These are phyloP conservation scores for Zoysia japonica DNA, from an alignment of 176 grass and related monocot species.

Conservation along the genomic window DNA sequence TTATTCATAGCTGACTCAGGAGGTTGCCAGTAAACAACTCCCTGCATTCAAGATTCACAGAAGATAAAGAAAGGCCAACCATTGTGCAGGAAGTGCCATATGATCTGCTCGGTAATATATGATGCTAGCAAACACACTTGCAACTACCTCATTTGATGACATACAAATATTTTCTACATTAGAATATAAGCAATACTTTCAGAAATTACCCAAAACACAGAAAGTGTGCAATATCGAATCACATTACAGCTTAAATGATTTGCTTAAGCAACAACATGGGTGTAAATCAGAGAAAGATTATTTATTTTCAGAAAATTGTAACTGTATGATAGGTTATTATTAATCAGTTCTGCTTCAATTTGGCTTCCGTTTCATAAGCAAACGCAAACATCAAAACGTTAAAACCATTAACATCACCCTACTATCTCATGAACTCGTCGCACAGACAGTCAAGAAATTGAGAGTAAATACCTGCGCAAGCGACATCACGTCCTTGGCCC, in stretches of 20 bases:
- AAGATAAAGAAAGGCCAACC: not conserved
- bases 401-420: not conserved
- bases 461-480: conserved; percentile 72
- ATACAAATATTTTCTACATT: not conserved
- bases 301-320: not conserved
- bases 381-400: not conserved
- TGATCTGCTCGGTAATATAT: not conserved
- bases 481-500: conserved; percentile 63
- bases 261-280: not conserved
- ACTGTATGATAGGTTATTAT: not conserved
- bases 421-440: not conserved
- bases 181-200: not conserved
- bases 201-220: not conserved
- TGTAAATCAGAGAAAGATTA: too few species aligned
- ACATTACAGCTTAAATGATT: not conserved
- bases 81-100: conserved; percentile 3
- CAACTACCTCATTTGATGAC: not conserved
- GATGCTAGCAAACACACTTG: not conserved
- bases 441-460: conserved; percentile 12
- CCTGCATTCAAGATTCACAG: conserved; percentile 47
- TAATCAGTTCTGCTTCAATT: not conserved
- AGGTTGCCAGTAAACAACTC: conserved; percentile 97
- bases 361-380: not conserved
- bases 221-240: not conserved
- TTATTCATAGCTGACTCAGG: conserved; percentile 72